A percentile compares a stretch with the other conserved stretches of the same genome.
phyloP scores from a whole-genome alignment of 441 rosid species.

The Geranium incanum region DNA sequence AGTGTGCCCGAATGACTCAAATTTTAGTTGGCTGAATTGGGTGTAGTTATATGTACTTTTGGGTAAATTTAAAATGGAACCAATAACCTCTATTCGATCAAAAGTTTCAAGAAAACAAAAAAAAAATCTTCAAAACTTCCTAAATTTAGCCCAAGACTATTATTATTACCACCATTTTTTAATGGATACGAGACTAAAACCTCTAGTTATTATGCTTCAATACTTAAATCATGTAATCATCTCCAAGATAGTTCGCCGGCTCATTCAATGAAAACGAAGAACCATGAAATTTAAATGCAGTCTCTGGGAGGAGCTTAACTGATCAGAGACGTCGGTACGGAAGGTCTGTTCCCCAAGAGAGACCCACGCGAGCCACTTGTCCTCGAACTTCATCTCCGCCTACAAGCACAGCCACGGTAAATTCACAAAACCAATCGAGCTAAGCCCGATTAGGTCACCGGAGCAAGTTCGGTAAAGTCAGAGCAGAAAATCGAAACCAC shows the following conservation, averaged over 20 bases:
- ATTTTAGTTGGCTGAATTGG: no score
- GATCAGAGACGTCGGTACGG: constrained; percentile 61
- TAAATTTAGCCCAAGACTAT: background rate
- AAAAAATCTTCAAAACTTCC: background rate
- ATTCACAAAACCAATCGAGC: background rate
- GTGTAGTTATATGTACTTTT: no score
- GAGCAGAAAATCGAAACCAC: background rate
- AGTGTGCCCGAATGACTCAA: no score
- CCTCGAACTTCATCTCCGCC: constrained; percentile 82
- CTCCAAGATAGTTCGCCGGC: background rate
- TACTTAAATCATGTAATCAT: background rate
- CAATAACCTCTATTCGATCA: background rate
- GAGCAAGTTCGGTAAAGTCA: background rate
- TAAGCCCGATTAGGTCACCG: background rate
- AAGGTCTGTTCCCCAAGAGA: constrained; percentile 83
- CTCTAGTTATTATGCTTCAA: background rate
- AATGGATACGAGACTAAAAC: background rate
- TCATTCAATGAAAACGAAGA: background rate
- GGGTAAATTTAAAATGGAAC: background rate
- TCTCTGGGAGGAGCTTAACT: constrained; percentile 32
- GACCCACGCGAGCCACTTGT: constrained; percentile 83
- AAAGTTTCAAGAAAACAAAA: no score
- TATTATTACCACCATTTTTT: background rate
- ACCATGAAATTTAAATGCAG: background rate
- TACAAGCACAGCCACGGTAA: constrained; percentile 8